Evolutionary conservation across 345 rosid species (phyloP).

Genomic region (Euclidium syriacum): DNA sequence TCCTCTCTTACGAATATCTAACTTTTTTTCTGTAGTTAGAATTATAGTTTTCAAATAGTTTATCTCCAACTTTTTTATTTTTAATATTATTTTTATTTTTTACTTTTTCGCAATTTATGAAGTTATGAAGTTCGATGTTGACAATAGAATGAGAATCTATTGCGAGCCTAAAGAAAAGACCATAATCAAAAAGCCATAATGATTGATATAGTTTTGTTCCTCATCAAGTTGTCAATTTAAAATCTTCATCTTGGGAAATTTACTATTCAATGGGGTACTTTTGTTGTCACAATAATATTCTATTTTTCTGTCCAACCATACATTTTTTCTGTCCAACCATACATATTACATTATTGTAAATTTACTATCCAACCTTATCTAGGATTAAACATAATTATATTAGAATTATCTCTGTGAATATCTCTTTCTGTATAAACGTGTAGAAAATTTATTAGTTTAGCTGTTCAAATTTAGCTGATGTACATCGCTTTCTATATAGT

Average conservation of each 20-base stretch:
- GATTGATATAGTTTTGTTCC: constrained; percentile 32
- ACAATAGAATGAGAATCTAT: constrained; percentile 32
- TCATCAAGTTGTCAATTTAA: constrained; percentile 22
- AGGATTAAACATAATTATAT: too few relatives aligned
- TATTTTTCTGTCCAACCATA: not conserved
- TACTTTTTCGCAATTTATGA: too few relatives aligned
- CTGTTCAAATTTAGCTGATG: too few relatives aligned
- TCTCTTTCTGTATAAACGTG: too few relatives aligned
- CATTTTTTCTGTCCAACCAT: too few relatives aligned
- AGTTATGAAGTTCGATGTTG: constrained; percentile 21
- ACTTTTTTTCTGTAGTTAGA: not conserved
- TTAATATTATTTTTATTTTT: not conserved
- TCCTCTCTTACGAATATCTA: not conserved
- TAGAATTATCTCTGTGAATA: too few relatives aligned
- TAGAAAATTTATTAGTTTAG: too few relatives aligned
- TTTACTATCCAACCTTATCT: too few relatives aligned
- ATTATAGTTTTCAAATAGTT: not conserved
- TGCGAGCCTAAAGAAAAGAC: not conserved
- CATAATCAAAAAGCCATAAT: constrained; percentile 30
- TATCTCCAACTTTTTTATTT: not conserved
- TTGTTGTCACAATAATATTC: not conserved
- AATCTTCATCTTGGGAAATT: not conserved
- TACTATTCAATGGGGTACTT: not conserved
- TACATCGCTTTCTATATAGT: too few relatives aligned
- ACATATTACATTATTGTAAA: too few relatives aligned